Evolutionary conservation across 2,329 filamentous ascomycete genomes (phyloP), one percentile per base, ranked within the genome.

Genomic region (Allantophomopsis lycopodina): DNA sequence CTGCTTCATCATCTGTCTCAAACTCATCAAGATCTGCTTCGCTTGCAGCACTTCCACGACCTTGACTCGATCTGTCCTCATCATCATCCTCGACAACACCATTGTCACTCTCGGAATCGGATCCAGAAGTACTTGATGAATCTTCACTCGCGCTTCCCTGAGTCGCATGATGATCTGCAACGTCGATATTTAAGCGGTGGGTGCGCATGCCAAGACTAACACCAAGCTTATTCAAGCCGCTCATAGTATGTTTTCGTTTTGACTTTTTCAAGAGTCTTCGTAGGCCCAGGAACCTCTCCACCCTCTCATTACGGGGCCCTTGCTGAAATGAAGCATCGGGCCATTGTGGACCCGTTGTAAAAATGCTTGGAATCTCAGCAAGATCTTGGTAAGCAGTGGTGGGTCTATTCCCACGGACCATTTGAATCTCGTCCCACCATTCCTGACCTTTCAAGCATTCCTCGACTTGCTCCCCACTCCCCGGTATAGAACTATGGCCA

Each of bases 371-470:
- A 21, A 65, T 58, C 23, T 64, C 56, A n/a, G 60, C 56, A 13
- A 66, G 42, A 40, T 66, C 61, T 44, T 68, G 61, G n/a, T 55
- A 57, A 11, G 59, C 56, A 35, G 54, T 62, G 12, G 38, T 32
- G 6, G 48, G 53, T 11, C 52, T 45, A 7, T 55, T 53, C 18
- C 66, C 66, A 20, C 73, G 63, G 10, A 71, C 57, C 34, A 60
- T 65, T 48, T 80, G 76, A 4, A 91, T 62, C 33, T 88, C 79
- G 37, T 79, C 69, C 86, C 86, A 94, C 86, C 86, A 94, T 23
- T 79, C 73, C 50, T 91, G 80, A 8, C 77, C 72, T 46, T 71
- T 71, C 12, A 94, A 60, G 4, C 76, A 69, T 16, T 75, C 68
- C 43, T 85, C 69, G 12, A 91, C 76, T 8, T 74, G 61, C 13